Conservation (phyloP, 2,329 filamentous ascomycete genomes). For the Rhynchosporium graminicola region DNA sequence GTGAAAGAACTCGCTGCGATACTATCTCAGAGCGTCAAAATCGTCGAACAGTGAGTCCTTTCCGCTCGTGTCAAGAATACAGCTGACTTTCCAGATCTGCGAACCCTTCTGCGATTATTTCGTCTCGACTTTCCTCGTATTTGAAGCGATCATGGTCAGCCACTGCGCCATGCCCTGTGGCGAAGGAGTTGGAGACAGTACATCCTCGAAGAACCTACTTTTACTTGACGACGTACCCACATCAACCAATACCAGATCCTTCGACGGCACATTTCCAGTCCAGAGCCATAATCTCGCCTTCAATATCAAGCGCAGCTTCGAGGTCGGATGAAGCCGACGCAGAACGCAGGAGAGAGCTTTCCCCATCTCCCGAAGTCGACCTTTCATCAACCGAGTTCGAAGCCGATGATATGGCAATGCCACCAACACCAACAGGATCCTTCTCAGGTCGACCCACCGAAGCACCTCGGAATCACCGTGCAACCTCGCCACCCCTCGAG, state of each 20-base stretch:
- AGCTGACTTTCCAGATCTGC: slow-evolving; percentile 68
- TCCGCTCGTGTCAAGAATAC: slow-evolving; percentile 19
- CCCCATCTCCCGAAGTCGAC: slow-evolving; percentile 91
- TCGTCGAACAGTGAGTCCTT: slow-evolving; percentile 83
- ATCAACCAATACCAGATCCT: slow-evolving; percentile 75
- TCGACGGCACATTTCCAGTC: slow-evolving; percentile 51
- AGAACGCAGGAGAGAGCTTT: slow-evolving; percentile 68
- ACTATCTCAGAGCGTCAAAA: slow-evolving; percentile 72
- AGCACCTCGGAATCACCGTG: slow-evolving; percentile 63
- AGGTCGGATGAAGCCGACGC: slow-evolving; percentile 72
- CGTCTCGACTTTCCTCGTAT: slow-evolving; percentile 85
- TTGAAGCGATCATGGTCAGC: slow-evolving; percentile 84
- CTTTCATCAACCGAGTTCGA: slow-evolving; percentile 86
- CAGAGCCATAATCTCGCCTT: slow-evolving; percentile 76
- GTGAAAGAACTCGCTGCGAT: slow-evolving; percentile 90
- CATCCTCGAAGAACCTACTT: slow-evolving; percentile 96
- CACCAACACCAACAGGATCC: slow-evolving; percentile 63
- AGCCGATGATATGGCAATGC: slow-evolving; percentile 64
- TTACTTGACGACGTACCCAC: slow-evolving; percentile 86
- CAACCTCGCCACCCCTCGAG: slow-evolving; percentile 85
- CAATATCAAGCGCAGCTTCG: slow-evolving; percentile 70
- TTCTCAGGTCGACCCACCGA: slow-evolving; percentile 53
- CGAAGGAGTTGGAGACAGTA: slow-evolving; percentile 88
- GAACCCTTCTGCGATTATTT: slow-evolving; percentile 93
- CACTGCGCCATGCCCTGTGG: slow-evolving; percentile 78